Evolutionary conservation across 768 basidiomycete species (phyloP).

Genomic region (Tubosaeta sp.): DNA sequence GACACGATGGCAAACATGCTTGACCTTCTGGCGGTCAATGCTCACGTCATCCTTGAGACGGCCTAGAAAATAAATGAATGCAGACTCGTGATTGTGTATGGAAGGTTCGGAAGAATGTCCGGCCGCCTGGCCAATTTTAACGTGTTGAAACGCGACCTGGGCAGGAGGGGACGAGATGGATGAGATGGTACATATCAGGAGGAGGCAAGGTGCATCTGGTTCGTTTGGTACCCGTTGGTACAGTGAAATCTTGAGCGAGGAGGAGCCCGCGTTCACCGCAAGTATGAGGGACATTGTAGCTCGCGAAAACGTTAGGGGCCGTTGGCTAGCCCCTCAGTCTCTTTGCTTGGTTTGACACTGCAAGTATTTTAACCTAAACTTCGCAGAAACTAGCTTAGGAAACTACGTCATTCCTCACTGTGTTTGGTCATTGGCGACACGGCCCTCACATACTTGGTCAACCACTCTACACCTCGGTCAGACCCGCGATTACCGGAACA

Average conservation of each 20-base stretch:
- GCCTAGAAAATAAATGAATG: constrained; percentile 58
- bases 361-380: no score
- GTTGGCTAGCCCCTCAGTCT: no score
- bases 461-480: not conserved
- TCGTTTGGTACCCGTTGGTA: constrained; percentile 36
- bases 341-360: no score
- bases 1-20: constrained; percentile 67
- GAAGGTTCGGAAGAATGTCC: constrained; percentile 21
- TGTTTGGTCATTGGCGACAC: not conserved
- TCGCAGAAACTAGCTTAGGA: no score
- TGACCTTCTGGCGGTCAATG: constrained; percentile 43
- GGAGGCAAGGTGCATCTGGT: constrained; percentile 37
- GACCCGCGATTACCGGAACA: constrained; percentile 5
- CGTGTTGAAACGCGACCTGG: constrained; percentile 42
- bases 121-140: not conserved
- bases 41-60: constrained; percentile 39
- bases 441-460: not conserved
- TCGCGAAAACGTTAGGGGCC: not conserved
- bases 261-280: constrained; percentile 77
- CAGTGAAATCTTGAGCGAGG: constrained; percentile 80
- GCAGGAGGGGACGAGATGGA: constrained; percentile 55
- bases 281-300: constrained; percentile 46
- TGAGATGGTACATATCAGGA: constrained; percentile 51
- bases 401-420: not conserved
- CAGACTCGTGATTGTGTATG: constrained; percentile 56